Evolutionary conservation across 2,329 filamentous ascomycete species (phyloP).

Genomic region (Zalaria obscura): DNA sequence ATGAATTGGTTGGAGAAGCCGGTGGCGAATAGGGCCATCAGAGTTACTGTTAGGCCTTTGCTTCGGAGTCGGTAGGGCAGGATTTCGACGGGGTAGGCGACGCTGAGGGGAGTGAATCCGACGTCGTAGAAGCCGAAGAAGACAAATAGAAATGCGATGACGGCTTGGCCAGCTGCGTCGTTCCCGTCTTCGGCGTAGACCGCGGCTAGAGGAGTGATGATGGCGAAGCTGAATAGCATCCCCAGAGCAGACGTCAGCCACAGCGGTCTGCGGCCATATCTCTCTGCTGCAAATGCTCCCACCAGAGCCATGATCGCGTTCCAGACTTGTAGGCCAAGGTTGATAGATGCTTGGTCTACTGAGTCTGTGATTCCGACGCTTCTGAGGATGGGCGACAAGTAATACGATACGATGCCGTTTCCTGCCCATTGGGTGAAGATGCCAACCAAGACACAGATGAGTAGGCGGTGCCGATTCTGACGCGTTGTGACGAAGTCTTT

Average conservation of each 20-base stretch:
- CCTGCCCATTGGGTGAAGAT: slow-evolving; percentile 26
- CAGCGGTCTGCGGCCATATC: slow-evolving; percentile 27
- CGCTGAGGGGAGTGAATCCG: slow-evolving; percentile 19
- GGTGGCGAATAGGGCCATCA: slow-evolving; percentile 8
- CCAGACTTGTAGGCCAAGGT: slow-evolving; percentile 24
- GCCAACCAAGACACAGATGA: slow-evolving; percentile 23
- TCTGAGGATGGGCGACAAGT: slow-evolving; percentile 11
- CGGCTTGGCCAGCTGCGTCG: slow-evolving; percentile 19
- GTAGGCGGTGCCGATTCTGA: slow-evolving; percentile 22
- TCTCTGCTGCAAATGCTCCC: slow-evolving; percentile 27
- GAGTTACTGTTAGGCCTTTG: slow-evolving; percentile 12
- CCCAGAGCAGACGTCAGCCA: slow-evolving; percentile 27
- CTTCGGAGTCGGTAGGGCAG: slow-evolving; percentile 17
- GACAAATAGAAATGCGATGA: slow-evolving; percentile 29
- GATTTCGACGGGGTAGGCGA: slow-evolving; percentile 21
- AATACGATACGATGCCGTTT: slow-evolving; percentile 20
- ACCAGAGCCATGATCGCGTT: slow-evolving; percentile 22
- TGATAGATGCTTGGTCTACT: slow-evolving; percentile 22
- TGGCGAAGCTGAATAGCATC: slow-evolving; percentile 30
- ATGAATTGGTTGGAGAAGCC: slow-evolving; percentile 13
- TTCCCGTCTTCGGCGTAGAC: slow-evolving; percentile 19
- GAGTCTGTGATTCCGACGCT: slow-evolving; percentile 23
- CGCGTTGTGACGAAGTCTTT: slow-evolving; percentile 8
- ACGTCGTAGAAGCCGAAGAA: slow-evolving; percentile 28
- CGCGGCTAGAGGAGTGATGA: slow-evolving; percentile 27